Percentiles rank a stretch among this genome's conserved stretches.
These are phyloP conservation scores for Prillingera fragicola DNA, from an alignment of 1,284 basidiomycete species.

Conservation along the genomic window DNA sequence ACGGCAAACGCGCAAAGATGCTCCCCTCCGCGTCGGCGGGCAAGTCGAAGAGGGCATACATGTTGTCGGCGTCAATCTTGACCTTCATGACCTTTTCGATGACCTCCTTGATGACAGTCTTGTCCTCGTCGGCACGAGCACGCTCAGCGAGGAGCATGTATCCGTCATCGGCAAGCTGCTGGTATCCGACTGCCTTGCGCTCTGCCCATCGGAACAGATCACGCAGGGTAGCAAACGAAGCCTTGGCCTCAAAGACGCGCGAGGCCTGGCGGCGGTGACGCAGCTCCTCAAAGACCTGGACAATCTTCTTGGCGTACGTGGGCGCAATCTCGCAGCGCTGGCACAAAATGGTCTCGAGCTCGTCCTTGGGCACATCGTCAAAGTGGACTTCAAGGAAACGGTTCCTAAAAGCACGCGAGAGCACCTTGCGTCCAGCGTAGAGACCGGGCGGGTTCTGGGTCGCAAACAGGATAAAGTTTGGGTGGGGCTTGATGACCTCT, in stretches of 20 bases:
- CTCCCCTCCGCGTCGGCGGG: conserved; percentile 49
- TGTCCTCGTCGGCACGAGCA: conserved; percentile 77
- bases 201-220: conserved; percentile 98
- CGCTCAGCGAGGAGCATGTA: conserved; percentile 98
- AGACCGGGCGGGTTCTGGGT: conserved; percentile 97
- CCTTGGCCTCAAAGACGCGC: conserved; percentile 95
- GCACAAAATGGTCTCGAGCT: conserved; percentile 87
- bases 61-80: conserved; percentile 62
- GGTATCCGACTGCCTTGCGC: conserved; percentile 78
- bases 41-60: conserved; percentile 63
- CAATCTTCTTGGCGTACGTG: conserved; percentile 85
- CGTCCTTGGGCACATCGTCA: conserved; percentile 89
- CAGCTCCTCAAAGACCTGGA: conserved; percentile 86
- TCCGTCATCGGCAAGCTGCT: conserved; percentile 91
- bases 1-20: conserved; percentile 31
- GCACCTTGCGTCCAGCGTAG: conserved; percentile 92
- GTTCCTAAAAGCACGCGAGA: conserved; percentile 94
- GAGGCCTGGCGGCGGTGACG: conserved; percentile 85
- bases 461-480: conserved; percentile 96
- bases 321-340: conserved; percentile 85
- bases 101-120: conserved; percentile 80
- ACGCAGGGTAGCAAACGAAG: conserved; percentile 92
- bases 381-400: conserved; percentile 99
- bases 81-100: conserved; percentile 89
- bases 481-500: conserved; percentile 88